Base-by-base conservation (phyloP, 164 flowering plant genomes). In the Platanus orientalis region DNA sequence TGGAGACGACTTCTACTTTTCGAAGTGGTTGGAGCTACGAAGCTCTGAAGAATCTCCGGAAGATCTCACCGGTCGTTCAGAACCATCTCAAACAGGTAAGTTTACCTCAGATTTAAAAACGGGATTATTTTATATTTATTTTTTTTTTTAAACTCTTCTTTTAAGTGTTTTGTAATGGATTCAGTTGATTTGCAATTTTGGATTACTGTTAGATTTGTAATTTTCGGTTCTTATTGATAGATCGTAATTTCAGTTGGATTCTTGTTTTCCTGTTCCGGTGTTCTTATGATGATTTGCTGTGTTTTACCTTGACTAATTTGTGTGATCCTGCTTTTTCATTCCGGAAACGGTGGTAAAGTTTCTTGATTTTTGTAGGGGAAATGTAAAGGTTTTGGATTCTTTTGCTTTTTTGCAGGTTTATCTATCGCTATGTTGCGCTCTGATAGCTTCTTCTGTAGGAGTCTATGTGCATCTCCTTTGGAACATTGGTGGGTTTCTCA, bases 401-500 rank as follows among this genome's bases (percentile, higher is more conserved):
- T 20, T 20, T n/a, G 3, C 2, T 19, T 10, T 27, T 13, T 28
- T 34, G 61, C 75, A 93, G 98, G 98, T 94, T 13, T 91, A 94
- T 74, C 75, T 89, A 3, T 63, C 93, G 1, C 62, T 94, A 58
- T 86, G 92, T 61, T 86, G 83, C 62, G 89, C 97, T 2, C 59
- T 94, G 62, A 51, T 82, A 14, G 91, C 92, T 23, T 83, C 90
- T 2, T 93, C 93, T 3, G 80, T 73, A 40, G 97, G 99, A 6
- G 88, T 80, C 45, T 91, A 81, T 60, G 60, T 92, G 45, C 97
- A 95, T 73, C 67, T 89, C 6, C 71, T 88, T 0, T 86, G 83
- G 90, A 88, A 94, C 68, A 81, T 89, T 59, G 99, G 97, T n/a
- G 97, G 99, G 7, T 34, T 83, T 1, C 76, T 95, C 1, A 95